Evolutionary conservation across 2,329 filamentous ascomycete species (phyloP), one percentile per base, ranked within the genome.

Genomic region (Neofusicoccum cordaticola): DNA sequence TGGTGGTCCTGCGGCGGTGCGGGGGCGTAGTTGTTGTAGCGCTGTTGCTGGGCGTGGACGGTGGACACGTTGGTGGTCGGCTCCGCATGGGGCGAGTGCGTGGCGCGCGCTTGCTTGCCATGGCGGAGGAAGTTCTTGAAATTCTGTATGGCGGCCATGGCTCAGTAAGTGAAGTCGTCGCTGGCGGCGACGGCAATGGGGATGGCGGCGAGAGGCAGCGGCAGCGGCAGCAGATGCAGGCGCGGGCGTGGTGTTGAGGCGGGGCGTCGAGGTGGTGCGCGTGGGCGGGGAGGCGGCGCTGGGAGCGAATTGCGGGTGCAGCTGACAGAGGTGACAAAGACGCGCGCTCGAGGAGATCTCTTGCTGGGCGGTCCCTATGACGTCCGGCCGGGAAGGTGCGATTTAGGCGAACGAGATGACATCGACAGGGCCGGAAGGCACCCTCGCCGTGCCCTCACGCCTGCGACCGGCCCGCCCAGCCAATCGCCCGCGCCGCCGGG

Each of bases 71-170:
- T 84, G 66, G 86, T 88, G 69, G 84, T 89, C 70, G 85, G 83
- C 75, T 87, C 85, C 66, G 82, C 85, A 72, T 85, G 85, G 50
- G 78, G 81, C 65, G 83, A 82, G 64, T 87, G 84, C 69, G 86
- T 84, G 68, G 83, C 84, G 70, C 92, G 90, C 71, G 93, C 94
- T 84, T 97, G 93, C 83, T 97, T 97, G 80, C 94, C 94, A 84
- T 97, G 94, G 70, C 94, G 91, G 80, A 98, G 95, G 80, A 98
- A 96, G 80, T 97, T 97, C 82, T 98, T 97, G 73, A 97, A 87
- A 77, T 95, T 95, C 82, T 97, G 94, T 82, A 97, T 96, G 52
- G 86, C 86, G 72, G 85, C 87, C 86, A 88, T 88, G 74, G 65
- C 78, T 73, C 48, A 69, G 68, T 63, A 53, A 41, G 44, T 19